phyloP scores from a whole-genome alignment of 441 rosid genomes.

The Arabidopsis hybrid region DNA sequence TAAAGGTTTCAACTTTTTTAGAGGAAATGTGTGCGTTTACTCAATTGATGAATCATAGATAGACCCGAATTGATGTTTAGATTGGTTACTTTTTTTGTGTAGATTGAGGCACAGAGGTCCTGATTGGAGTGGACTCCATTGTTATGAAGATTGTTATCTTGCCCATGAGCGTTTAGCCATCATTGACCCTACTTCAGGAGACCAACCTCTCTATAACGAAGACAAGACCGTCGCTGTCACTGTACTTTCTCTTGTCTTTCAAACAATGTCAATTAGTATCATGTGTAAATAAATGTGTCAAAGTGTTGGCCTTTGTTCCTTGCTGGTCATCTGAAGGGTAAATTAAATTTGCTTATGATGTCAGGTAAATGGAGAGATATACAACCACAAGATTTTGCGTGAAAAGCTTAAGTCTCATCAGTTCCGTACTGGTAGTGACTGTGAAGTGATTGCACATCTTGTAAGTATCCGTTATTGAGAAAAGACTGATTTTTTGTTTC shows the following conservation, averaged over 20 bases:
- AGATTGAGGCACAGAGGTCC: slow-evolving; percentile 97
- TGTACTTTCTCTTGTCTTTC: slow-evolving; percentile 48
- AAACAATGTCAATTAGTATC: slow-evolving; percentile 8
- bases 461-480: slow-evolving; percentile 57
- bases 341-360: neutral
- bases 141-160: slow-evolving; percentile 77
- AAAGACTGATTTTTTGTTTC: neutral
- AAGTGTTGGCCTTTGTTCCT: neutral
- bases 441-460: slow-evolving; percentile 98
- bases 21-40: slow-evolving; percentile 16
- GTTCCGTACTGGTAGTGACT: slow-evolving; percentile 95
- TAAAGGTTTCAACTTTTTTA: slow-evolving; percentile 14
- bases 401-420: slow-evolving; percentile 70
- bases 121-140: slow-evolving; percentile 97
- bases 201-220: slow-evolving; percentile 96
- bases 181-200: slow-evolving; percentile 95
- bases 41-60: neutral
- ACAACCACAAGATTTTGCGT: slow-evolving; percentile 79
- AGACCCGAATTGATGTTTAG: slow-evolving; percentile 3
- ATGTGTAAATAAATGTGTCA: neutral
- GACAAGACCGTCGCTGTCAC: slow-evolving; percentile 92
- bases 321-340: neutral
- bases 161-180: slow-evolving; percentile 98
- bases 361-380: slow-evolving; percentile 98
- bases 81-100: slow-evolving; percentile 9